Conservation (phyloP, 192 early-diverging fungal species). For the Borealophlyctis nickersoniae region DNA sequence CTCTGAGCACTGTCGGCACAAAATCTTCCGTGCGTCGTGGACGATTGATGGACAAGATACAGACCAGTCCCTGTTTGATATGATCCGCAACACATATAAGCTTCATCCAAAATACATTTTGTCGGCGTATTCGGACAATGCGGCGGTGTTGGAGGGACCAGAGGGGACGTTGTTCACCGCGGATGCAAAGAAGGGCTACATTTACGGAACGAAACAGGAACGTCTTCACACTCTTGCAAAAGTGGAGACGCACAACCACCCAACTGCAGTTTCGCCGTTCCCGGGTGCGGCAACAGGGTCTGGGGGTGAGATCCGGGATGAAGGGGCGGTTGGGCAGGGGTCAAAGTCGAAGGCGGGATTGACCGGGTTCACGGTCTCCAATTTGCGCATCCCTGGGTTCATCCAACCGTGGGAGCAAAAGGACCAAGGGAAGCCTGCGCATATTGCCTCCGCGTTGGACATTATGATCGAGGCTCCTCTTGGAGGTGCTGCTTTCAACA, state of each 20-base stretch:
- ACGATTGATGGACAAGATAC: constrained; percentile 84
- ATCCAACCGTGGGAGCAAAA: constrained; percentile 89
- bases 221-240: constrained; percentile 88
- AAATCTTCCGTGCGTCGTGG: constrained; percentile 99
- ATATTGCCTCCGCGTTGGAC: constrained; percentile 87
- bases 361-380: constrained; percentile 92
- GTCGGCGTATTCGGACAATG: constrained; percentile 98
- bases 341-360: constrained; percentile 95
- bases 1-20: constrained; percentile 99
- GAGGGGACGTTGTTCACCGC: constrained; percentile 53
- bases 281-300: constrained; percentile 97
- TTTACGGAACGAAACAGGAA: constrained; percentile 66
- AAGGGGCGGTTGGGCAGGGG: constrained; percentile 95
- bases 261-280: constrained; percentile 97
- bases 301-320: constrained; percentile 99
- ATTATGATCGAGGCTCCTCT: constrained; percentile 99
- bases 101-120: constrained; percentile 76
- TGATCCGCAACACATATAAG: constrained; percentile 94
- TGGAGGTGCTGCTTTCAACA: constrained; percentile 98
- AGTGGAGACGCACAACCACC: constrained; percentile 99
- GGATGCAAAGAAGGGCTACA: constrained; percentile 31
- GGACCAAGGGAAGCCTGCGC: constrained; percentile 78
- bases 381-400: constrained; percentile 87
- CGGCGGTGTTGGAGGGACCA: constrained; percentile 87
- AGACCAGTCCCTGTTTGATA: constrained; percentile 85